These are phyloP conservation scores for Ricinus communis DNA, from an alignment of 345 rosid genomes.

Conservation along the genomic window DNA sequence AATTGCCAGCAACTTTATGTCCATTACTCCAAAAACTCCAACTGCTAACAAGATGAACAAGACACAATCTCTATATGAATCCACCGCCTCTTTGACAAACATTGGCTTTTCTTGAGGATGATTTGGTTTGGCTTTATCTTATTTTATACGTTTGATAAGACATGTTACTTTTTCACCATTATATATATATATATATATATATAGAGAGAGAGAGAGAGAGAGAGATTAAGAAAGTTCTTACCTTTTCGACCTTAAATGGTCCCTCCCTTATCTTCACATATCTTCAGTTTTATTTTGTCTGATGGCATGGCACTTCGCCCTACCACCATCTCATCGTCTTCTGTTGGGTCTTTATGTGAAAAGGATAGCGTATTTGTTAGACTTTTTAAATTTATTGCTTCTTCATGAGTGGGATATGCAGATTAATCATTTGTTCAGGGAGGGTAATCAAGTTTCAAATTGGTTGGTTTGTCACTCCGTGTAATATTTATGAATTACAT, in stretches of 20 bases:
- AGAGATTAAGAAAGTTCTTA: neutral
- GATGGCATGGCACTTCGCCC: constrained; percentile 8
- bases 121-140: neutral
- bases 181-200: too few relatives aligned
- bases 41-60: neutral
- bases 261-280: neutral
- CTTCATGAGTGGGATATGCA: too few relatives aligned
- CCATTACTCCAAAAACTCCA: neutral
- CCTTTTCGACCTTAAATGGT: neutral
- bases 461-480: too few relatives aligned
- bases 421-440: too few relatives aligned
- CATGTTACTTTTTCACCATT: neutral
- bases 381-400: neutral
- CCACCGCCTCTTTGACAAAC: constrained; percentile 14
- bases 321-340: neutral
- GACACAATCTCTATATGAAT: neutral
- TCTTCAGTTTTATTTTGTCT: neutral
- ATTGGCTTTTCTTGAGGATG: neutral
- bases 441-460: too few relatives aligned
- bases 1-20: neutral
- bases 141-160: neutral
- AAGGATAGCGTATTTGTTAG: neutral
- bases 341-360: neutral
- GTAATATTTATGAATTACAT: too few relatives aligned
- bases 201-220: too few relatives aligned